Evolutionary conservation across 805 yeast species (phyloP).

Genomic region (Saccharomycopsis schoenii): DNA sequence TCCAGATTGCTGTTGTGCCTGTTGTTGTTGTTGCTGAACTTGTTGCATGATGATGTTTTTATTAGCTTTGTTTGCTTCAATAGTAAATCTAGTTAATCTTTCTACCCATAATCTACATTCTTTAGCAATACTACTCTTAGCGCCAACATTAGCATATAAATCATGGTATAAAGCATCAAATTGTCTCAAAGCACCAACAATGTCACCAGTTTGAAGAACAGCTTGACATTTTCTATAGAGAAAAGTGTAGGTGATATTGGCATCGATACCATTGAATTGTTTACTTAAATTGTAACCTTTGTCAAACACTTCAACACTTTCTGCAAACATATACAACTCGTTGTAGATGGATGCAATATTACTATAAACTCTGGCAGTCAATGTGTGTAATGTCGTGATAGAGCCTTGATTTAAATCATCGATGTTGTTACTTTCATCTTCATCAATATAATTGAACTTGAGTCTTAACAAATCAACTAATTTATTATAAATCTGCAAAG

Average conservation of each 20-base stretch:
- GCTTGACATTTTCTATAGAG: slow-evolving; percentile 62
- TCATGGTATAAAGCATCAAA: slow-evolving; percentile 47
- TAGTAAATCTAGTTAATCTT: slow-evolving; percentile 42
- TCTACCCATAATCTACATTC: slow-evolving; percentile 59
- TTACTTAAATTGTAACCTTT: slow-evolving; percentile 43
- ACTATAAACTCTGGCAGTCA: slow-evolving; percentile 50
- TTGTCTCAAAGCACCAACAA: slow-evolving; percentile 45
- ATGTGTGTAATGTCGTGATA: slow-evolving; percentile 42
- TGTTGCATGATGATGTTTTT: slow-evolving; percentile 22
- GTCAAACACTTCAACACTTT: slow-evolving; percentile 44
- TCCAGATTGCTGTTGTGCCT: neutral
- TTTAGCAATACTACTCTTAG: slow-evolving; percentile 53
- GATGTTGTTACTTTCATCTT: neutral
- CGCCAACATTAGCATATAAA: slow-evolving; percentile 53
- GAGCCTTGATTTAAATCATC: neutral
- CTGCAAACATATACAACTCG: slow-evolving; percentile 35
- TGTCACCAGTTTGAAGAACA: slow-evolving; percentile 41
- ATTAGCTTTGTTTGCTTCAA: slow-evolving; percentile 32
- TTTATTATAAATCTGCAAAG: slow-evolving; percentile 52
- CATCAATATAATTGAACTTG: slow-evolving; percentile 39
- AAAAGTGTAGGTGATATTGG: slow-evolving; percentile 54
- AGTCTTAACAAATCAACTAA: slow-evolving; percentile 49
- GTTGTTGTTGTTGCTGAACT: slow-evolving; percentile 1
- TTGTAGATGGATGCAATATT: slow-evolving; percentile 54
- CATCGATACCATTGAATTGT: slow-evolving; percentile 43